phyloP scores from a whole-genome alignment of 202 grass and related monocot genomes.

The Alloteropsis angusta region DNA sequence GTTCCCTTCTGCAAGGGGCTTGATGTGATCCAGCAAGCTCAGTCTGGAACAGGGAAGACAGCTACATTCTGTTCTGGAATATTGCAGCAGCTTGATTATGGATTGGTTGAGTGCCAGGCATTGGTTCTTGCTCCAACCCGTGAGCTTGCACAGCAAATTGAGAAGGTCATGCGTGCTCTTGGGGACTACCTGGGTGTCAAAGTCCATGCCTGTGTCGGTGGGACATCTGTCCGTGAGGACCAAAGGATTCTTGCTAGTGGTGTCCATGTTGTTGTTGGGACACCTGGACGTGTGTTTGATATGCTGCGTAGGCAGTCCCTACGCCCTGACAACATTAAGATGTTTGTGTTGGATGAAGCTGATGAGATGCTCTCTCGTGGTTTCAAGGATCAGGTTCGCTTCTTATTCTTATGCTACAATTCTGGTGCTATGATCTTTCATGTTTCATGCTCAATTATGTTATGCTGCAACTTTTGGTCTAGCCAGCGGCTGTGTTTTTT shows the following conservation, averaged over 20 bases:
- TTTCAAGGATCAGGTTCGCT: slow-evolving; percentile 66
- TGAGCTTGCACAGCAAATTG: slow-evolving; percentile 67
- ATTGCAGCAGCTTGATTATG: slow-evolving; percentile 60
- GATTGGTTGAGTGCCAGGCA: slow-evolving; percentile 46
- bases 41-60: slow-evolving; percentile 66
- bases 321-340: slow-evolving; percentile 50
- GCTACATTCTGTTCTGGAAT: slow-evolving; percentile 73
- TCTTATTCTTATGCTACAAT: background rate
- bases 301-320: slow-evolving; percentile 53
- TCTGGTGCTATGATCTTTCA: background rate
- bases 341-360: slow-evolving; percentile 74
- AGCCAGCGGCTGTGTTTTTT: background rate
- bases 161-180: slow-evolving; percentile 68
- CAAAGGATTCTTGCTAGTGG: slow-evolving; percentile 65
- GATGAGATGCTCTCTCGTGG: slow-evolving; percentile 70
- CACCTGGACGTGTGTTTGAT: slow-evolving; percentile 60
- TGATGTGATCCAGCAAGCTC: slow-evolving; percentile 67
- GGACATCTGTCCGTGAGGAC: slow-evolving; percentile 60
- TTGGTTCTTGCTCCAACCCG: slow-evolving; percentile 62
- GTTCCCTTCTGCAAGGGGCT: slow-evolving; percentile 64
- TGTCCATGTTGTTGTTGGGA: slow-evolving; percentile 70
- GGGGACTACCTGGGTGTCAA: slow-evolving; percentile 69
- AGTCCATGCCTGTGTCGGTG: slow-evolving; percentile 69
- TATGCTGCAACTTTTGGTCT: background rate
- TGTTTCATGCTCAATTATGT: background rate